phyloP scores from a whole-genome alignment of 768 basidiomycete species.

The Boletus subcaerulescens region DNA sequence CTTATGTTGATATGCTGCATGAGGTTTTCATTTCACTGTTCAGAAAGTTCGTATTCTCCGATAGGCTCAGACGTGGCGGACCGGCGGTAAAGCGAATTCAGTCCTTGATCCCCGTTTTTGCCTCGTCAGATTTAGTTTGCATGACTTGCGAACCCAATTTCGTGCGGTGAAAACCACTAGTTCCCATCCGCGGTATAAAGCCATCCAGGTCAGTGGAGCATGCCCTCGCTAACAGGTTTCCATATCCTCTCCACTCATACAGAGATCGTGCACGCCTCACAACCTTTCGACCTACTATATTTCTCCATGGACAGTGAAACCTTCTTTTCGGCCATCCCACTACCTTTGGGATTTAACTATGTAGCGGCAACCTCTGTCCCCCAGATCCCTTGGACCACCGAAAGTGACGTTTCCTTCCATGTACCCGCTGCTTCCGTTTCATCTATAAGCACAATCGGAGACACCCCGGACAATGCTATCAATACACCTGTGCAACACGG shows the following conservation, averaged over 20 bases:
- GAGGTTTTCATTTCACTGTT: slow-evolving; percentile 5
- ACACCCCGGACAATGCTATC: not conserved
- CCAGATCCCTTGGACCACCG: not conserved
- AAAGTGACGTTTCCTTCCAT: not conserved
- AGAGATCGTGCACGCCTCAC: not conserved
- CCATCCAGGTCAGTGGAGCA: not conserved
- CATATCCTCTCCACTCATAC: not conserved
- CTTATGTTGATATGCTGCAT: not conserved
- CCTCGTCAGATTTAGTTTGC: not conserved
- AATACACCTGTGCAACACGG: not conserved
- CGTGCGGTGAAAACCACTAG: not conserved
- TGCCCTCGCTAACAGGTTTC: not conserved
- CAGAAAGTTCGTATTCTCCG: not conserved
- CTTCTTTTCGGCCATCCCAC: not conserved
- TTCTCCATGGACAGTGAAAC: slow-evolving; percentile 1
- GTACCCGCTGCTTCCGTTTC: not conserved
- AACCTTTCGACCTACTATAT: not conserved
- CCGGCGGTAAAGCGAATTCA: not conserved
- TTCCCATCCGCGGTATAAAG: not conserved
- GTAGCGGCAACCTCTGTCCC: not conserved
- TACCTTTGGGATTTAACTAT: not conserved
- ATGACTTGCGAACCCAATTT: not conserved
- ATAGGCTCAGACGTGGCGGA: not conserved
- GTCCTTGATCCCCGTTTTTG: not conserved
- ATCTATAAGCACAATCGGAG: not conserved